A percentile compares a stretch with the other conserved stretches of the same genome.
Conservation (phyloP, 257 asterid genomes). For the Primulina tabacum region DNA sequence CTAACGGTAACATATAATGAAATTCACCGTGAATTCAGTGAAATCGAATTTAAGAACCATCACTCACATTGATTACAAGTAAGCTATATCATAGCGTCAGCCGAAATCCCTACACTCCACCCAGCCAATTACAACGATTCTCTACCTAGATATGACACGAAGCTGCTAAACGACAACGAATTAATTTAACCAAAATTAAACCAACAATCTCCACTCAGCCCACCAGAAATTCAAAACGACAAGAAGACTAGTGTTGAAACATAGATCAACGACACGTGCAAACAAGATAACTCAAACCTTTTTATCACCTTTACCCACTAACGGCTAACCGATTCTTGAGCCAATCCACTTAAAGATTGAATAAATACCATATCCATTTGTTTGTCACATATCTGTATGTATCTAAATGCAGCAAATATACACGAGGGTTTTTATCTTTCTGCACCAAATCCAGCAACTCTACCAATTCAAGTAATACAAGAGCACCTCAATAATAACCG, state of each 20-base stretch:
- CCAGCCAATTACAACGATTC: background rate
- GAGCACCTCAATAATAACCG: slow-evolving; percentile 4
- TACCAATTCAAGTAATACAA: slow-evolving; percentile 20
- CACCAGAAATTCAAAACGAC: background rate
- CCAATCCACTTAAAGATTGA: slow-evolving; percentile 12
- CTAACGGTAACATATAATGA: background rate
- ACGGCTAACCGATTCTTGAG: slow-evolving; percentile 4
- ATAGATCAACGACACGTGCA: slow-evolving; percentile 4
- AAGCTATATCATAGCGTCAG: slow-evolving; percentile 1
- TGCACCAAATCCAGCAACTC: slow-evolving; percentile 29
- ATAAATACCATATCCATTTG: background rate
- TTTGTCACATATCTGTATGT: slow-evolving; percentile 1
- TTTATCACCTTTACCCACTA: background rate
- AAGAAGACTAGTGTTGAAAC: background rate
- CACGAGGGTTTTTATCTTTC: slow-evolving; percentile 12
- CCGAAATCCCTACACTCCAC: background rate
- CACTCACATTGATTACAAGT: slow-evolving; percentile 4
- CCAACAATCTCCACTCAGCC: background rate
- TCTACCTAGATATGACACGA: background rate
- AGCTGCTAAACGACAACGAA: background rate
- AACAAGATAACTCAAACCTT: slow-evolving; percentile 11
- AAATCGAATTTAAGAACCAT: background rate
- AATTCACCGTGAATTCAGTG: slow-evolving; percentile 1
- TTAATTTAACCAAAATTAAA: slow-evolving; percentile 4
- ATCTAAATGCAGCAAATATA: slow-evolving; percentile 7